phyloP scores from a whole-genome alignment of 208 protist species.

The Porcisia deanei region DNA sequence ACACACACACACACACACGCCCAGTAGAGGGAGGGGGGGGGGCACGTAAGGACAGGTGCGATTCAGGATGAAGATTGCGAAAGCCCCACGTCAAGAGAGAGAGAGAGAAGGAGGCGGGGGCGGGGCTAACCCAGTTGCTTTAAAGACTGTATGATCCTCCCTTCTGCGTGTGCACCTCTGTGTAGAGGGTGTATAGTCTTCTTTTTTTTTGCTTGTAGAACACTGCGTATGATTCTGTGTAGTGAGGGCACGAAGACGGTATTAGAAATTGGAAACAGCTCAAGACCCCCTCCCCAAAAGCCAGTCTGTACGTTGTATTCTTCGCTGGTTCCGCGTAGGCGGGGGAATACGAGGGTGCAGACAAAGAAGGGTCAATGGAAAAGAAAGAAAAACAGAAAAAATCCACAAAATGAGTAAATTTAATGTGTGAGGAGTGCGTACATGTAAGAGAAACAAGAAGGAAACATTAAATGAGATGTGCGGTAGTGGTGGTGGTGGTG shows the following conservation, averaged over 20 bases:
- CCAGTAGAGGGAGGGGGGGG: background rate
- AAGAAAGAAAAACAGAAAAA: background rate
- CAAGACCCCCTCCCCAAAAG: no score
- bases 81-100: no score
- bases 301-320: background rate
- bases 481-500: background rate
- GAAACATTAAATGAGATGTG: background rate
- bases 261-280: no score
- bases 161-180: background rate
- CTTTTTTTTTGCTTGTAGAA: background rate
- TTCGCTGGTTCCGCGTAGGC: background rate
- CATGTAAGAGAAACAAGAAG: background rate
- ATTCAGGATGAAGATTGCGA: background rate
- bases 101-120: background rate
- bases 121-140: background rate
- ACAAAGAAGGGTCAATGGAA: background rate
- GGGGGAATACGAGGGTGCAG: background rate
- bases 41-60: background rate
- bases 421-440: conserved; percentile 10
- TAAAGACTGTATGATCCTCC: background rate
- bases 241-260: no score
- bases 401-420: background rate
- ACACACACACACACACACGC: background rate
- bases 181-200: background rate
- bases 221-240: background rate